Percentiles rank a stretch among this genome's conserved stretches.
Evolutionary conservation across 441 rosid species (phyloP).

Genomic region (Populus hybrid): DNA sequence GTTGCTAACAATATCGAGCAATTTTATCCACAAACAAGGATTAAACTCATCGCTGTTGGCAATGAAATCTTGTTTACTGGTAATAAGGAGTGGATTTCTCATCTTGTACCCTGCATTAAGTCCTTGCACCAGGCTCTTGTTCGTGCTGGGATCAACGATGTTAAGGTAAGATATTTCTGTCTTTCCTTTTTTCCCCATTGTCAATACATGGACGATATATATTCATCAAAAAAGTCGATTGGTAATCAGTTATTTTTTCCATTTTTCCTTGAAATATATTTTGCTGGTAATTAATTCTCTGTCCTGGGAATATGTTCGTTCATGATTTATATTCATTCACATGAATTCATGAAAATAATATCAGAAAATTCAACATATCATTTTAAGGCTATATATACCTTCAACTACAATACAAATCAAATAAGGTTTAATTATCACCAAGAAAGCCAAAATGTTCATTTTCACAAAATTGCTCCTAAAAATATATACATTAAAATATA

Average conservation of each 20-base stretch:
- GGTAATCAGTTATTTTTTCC: background rate
- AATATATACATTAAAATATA: background rate
- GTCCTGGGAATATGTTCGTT: background rate
- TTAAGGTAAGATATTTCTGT: constrained; percentile 29
- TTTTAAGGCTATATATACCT: too few relatives aligned
- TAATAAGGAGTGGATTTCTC: constrained; percentile 41
- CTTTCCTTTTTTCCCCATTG: background rate
- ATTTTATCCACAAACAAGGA: constrained; percentile 40
- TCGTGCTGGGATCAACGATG: constrained; percentile 34
- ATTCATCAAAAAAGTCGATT: background rate
- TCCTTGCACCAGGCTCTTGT: constrained; percentile 38
- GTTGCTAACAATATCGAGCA: constrained; percentile 44
- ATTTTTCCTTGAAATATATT: background rate
- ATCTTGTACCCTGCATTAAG: constrained; percentile 62
- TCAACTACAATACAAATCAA: background rate
- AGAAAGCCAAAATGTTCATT: background rate
- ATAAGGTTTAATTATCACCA: background rate
- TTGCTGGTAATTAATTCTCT: background rate
- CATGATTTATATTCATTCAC: background rate
- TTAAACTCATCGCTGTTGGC: constrained; percentile 58
- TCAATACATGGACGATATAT: background rate
- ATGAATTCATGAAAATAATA: background rate
- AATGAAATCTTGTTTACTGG: constrained; percentile 63
- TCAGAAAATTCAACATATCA: background rate
- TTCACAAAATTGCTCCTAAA: background rate